Conservation (phyloP, 2,329 filamentous ascomycete genomes). For the Claviceps arundinis region DNA sequence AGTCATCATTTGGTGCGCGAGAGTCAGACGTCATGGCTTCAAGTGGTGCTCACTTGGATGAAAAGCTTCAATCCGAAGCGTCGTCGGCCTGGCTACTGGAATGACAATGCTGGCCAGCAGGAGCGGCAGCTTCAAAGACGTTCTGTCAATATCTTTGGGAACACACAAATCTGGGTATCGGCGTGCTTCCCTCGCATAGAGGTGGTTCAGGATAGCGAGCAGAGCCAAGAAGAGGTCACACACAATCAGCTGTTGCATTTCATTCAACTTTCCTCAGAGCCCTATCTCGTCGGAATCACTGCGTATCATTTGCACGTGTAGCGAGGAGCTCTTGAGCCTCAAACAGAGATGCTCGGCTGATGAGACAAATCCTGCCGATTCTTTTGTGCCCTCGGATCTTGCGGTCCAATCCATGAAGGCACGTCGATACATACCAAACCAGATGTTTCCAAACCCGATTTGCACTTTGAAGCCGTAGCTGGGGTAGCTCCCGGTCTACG, state of each 20-base stretch:
- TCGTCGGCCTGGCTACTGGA: constrained; percentile 63
- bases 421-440: constrained; percentile 1
- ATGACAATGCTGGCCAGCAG: constrained; percentile 37
- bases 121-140: constrained; percentile 25
- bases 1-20: constrained; percentile 43
- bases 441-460: constrained; percentile 11
- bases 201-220: constrained; percentile 12
- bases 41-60: constrained; percentile 43
- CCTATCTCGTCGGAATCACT: constrained; percentile 32
- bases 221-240: constrained; percentile 34
- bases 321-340: constrained; percentile 28
- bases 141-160: constrained; percentile 9
- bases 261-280: constrained; percentile 13
- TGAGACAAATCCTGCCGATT: constrained; percentile 23
- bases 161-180: background rate
- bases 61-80: constrained; percentile 60
- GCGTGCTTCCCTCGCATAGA: background rate
- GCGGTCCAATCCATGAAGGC: constrained; percentile 9
- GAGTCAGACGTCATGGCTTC: constrained; percentile 48
- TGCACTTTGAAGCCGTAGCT: constrained; percentile 27
- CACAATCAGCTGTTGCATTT: constrained; percentile 32
- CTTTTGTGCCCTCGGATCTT: constrained; percentile 30
- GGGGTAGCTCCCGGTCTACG: constrained; percentile 17
- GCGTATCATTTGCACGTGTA: constrained; percentile 14
- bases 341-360: constrained; percentile 30